Percentiles rank a stretch among this genome's conserved stretches.
Conservation (phyloP, 2,329 filamentous ascomycete species). For the Epichloe hybrida region DNA sequence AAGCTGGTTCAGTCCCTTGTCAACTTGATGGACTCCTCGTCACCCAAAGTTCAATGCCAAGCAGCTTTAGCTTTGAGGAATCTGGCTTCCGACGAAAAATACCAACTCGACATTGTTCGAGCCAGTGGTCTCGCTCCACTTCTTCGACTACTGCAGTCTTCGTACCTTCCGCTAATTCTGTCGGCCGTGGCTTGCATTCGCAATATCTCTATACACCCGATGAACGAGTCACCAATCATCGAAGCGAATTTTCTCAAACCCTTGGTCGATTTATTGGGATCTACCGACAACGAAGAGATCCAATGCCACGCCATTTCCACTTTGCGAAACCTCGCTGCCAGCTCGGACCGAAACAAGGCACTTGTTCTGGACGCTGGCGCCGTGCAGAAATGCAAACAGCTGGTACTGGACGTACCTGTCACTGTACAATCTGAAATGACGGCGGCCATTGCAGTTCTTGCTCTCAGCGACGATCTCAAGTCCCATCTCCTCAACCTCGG, state of each 20-base stretch:
- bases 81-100: constrained; percentile 94
- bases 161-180: constrained; percentile 87
- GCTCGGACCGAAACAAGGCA: constrained; percentile 94
- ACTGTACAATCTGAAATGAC: constrained; percentile 99
- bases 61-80: constrained; percentile 89
- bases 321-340: constrained; percentile 85
- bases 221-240: constrained; percentile 97
- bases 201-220: constrained; percentile 95
- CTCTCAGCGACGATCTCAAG: constrained; percentile 91
- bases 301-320: constrained; percentile 98
- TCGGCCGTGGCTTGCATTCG: constrained; percentile 96
- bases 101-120: constrained; percentile 93
- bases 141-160: constrained; percentile 81
- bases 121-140: constrained; percentile 75
- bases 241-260: constrained; percentile 93
- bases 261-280: constrained; percentile 82
- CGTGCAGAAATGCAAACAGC: constrained; percentile 95
- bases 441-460: constrained; percentile 92
- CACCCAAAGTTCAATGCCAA: constrained; percentile 95
- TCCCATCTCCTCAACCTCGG: constrained; percentile 78
- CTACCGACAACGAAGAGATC: constrained; percentile 96
- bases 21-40: constrained; percentile 92
- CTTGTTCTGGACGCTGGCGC: constrained; percentile 93
- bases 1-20: constrained; percentile 89
- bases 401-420: constrained; percentile 83